phyloP scores from a whole-genome alignment of 73 alveolate species.

The Durusdinium trenchii region DNA sequence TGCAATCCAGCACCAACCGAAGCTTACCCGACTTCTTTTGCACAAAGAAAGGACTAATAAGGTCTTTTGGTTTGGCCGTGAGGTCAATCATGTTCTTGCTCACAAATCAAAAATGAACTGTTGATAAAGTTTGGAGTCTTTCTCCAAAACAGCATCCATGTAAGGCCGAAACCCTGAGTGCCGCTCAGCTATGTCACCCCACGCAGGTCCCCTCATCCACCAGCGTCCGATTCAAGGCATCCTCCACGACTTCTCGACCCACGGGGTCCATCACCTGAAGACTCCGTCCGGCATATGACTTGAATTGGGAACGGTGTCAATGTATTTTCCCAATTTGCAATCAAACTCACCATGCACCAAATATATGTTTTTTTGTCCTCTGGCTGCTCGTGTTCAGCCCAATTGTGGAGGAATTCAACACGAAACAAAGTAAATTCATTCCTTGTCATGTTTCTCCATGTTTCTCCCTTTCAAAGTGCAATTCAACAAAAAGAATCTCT shows the following conservation, averaged over 20 bases:
- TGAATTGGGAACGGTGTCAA: too few species aligned
- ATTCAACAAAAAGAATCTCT: too few species aligned
- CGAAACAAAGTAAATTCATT: too few species aligned
- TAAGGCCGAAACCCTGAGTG: not conserved
- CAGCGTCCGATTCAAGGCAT: not conserved
- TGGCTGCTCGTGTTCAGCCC: too few species aligned
- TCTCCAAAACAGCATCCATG: not conserved
- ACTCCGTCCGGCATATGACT: too few species aligned
- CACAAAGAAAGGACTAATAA: slow-evolving; percentile 2
- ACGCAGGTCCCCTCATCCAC: not conserved
- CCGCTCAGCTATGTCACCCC: not conserved
- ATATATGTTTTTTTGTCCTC: too few species aligned
- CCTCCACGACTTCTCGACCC: slow-evolving; percentile 37
- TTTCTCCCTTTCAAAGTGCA: too few species aligned
- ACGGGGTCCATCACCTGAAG: not conserved
- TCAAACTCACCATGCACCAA: too few species aligned
- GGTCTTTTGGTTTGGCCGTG: not conserved
- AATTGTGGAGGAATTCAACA: too few species aligned
- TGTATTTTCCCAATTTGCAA: too few species aligned
- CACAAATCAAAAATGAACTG: not conserved
- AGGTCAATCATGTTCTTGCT: not conserved
- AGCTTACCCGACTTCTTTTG: not conserved
- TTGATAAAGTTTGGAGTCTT: not conserved
- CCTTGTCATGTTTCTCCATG: too few species aligned
- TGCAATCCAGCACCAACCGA: not conserved